Conservation (phyloP, 345 rosid species). For the Hirschfeldia incana region DNA sequence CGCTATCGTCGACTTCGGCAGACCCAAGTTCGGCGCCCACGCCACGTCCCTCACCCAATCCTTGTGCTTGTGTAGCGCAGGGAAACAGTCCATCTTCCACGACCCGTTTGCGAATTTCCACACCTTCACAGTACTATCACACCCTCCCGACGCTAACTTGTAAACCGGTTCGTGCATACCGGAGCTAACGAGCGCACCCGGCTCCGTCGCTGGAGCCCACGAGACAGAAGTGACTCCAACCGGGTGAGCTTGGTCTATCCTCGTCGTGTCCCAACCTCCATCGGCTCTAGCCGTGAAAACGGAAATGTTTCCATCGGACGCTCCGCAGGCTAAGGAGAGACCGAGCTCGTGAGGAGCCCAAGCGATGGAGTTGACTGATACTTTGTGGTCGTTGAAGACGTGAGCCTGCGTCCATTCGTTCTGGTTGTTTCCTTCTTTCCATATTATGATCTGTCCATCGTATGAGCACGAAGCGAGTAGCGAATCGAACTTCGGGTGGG, state of each 20-base stretch:
- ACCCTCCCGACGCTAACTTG: constrained; percentile 64
- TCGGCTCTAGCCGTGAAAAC: constrained; percentile 57
- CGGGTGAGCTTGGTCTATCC: constrained; percentile 67
- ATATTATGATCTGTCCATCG: constrained; percentile 64
- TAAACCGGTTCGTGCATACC: constrained; percentile 54
- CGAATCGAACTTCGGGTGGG: constrained; percentile 64
- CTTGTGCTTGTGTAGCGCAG: constrained; percentile 59
- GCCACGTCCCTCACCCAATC: constrained; percentile 76
- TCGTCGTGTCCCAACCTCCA: constrained; percentile 61
- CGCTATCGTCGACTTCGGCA: constrained; percentile 62
- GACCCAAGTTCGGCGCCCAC: constrained; percentile 74
- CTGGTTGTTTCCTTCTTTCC: constrained; percentile 68
- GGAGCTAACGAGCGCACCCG: constrained; percentile 55
- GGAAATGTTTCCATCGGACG: constrained; percentile 67
- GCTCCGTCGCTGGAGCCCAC: constrained; percentile 67
- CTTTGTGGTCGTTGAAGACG: constrained; percentile 57
- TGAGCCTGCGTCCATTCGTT: constrained; percentile 61
- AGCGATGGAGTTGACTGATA: constrained; percentile 66
- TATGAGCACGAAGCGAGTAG: constrained; percentile 67
- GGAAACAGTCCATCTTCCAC: constrained; percentile 67
- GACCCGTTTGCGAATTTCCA: constrained; percentile 58
- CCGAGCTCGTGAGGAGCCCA: constrained; percentile 77
- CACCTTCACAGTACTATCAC: constrained; percentile 60
- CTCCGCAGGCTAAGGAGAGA: constrained; percentile 66
- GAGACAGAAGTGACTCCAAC: constrained; percentile 68